Percentiles rank a stretch among this genome's conserved stretches.
Conservation (phyloP, 2,329 filamentous ascomycete species). For the Fusarium staphyleae region DNA sequence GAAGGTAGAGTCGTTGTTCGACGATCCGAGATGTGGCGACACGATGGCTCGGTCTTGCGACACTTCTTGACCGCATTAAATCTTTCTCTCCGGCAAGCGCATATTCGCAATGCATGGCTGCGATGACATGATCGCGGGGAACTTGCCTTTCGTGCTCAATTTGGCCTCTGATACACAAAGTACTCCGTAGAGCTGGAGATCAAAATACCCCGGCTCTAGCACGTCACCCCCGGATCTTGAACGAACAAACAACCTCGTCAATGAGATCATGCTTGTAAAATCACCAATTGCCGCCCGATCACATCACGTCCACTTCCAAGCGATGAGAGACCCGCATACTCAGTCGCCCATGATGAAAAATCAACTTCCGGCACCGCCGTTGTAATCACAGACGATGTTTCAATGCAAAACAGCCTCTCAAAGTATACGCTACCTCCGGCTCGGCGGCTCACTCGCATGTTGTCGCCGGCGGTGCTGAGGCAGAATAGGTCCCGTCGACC, state of each 20-base stretch:
- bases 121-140: slow-evolving; percentile 41
- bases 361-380: slow-evolving; percentile 20
- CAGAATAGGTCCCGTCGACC: slow-evolving; percentile 36
- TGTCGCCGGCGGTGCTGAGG: slow-evolving; percentile 35
- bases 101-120: slow-evolving; percentile 31
- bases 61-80: slow-evolving; percentile 4
- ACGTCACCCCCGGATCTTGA: slow-evolving; percentile 12
- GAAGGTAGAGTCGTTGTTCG: background rate
- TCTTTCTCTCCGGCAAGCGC: slow-evolving; percentile 5
- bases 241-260: slow-evolving; percentile 14
- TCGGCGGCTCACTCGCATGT: slow-evolving; percentile 37
- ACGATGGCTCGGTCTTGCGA: slow-evolving; percentile 25
- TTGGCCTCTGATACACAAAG: slow-evolving; percentile 11
- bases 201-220: slow-evolving; percentile 14
- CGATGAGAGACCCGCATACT: slow-evolving; percentile 1
- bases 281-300: slow-evolving; percentile 3
- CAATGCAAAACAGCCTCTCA: slow-evolving; percentile 3
- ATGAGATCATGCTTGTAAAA: slow-evolving; percentile 27
- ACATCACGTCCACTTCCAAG: background rate
- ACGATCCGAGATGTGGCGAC: slow-evolving; percentile 20
- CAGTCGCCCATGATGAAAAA: background rate
- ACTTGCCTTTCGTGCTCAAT: slow-evolving; percentile 32
- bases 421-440: slow-evolving; percentile 37
- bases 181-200: background rate
- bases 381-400: slow-evolving; percentile 6